Base-by-base conservation (phyloP, 2,329 filamentous ascomycete genomes). In the Gnomoniopsis sp. region DNA sequence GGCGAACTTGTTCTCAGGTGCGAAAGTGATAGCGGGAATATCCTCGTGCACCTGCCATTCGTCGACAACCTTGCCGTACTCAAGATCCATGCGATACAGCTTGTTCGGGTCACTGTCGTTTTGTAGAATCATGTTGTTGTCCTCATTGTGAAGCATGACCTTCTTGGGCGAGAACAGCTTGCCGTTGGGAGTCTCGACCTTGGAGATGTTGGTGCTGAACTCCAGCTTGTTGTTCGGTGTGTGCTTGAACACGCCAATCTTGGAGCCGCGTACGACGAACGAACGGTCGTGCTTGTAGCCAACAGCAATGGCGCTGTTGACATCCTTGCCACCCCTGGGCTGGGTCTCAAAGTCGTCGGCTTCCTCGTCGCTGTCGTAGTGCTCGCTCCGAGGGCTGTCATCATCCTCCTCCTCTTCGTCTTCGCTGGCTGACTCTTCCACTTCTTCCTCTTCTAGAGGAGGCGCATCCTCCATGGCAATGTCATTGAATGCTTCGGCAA, bases 11-110 rank as follows among this genome's bases (percentile, higher is more conserved):
- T 88, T 96, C 73, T 97, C 93, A 0, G 95, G 95, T 0, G 91
- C 91, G 74, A 98, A 98, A 11, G 88, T 95, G 56, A 90, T 87
- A 62, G 98, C 90, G 0, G 91, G 88, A 57, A 99, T 97, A 70
- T 98, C 91, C 63, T 99, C 93, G 70, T 99, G 93, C 15, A 99
- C 84, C 67, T 96, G 96, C 95, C 95, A 99, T 74, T 99, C 95
- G 69, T 99, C 95, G 2, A 98, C 92, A 38, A 99, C 90, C 77
- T 97, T 98, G 65, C 95, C 95, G 66, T 96, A 96, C 73, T 99
- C 93, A 48, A 99, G 81, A 75, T 99, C 95, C 95, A 99, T 98
- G 49, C 91, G 90, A 72, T 93, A 99, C 1, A 99, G 82, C 53
- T 91, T 92, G 77, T 96, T 93, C 1, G 93, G 91, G 64, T 98